Base-by-base conservation (phyloP, 2,329 filamentous ascomycete genomes). In the Pseudogymnoascus sp. region DNA sequence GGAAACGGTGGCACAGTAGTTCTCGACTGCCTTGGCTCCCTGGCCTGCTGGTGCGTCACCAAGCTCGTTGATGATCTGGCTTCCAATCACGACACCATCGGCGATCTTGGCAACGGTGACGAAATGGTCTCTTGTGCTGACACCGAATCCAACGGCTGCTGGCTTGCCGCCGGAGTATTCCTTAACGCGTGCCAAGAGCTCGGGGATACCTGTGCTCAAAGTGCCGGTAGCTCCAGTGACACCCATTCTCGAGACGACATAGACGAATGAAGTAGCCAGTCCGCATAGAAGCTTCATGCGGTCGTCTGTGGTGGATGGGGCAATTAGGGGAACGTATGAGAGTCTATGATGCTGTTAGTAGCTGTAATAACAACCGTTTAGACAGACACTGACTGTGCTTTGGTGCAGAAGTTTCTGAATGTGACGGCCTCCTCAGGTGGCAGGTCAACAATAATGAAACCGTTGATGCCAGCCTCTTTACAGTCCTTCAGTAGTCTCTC, bases 201-300 rank as follows among this genome's bases (percentile, higher is more conserved):
- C 86, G 12, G 93, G 91, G 36, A 99, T 84, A 64, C 89, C 87
- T 51, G 87, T 82, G 75, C 91, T 96, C 71, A 99, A 79, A 26
- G 86, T 86, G 36, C 93, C 93, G 0, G 87, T 88, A 12, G 92
- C 95, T 70, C 95, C 95, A 8, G 95, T 99, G 64, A 97, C 93
- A 70, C 95, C 95, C 89, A 96, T 96, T 70, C 93, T 85, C 26
- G 93, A 97, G 63, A 99, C 95, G 66, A 99, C 93, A 75, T 99
- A 99, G 78, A 99, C 96, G 80, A 97, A 99, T 3, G 93, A 97
- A 77, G 97, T 93, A 73, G 95, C 95, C 67, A 99, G 93, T 75
- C 91, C 87, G 84, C 95, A 99, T 11, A 99, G 87, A 42, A 97
- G 83, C 78, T 90, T 93, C 93, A 99, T 96, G 72, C 95, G 90